A percentile compares a stretch with the other conserved stretches of the same genome.
Conservation (phyloP, 164 flowering plant species). For the Brasenia schreberi region DNA sequence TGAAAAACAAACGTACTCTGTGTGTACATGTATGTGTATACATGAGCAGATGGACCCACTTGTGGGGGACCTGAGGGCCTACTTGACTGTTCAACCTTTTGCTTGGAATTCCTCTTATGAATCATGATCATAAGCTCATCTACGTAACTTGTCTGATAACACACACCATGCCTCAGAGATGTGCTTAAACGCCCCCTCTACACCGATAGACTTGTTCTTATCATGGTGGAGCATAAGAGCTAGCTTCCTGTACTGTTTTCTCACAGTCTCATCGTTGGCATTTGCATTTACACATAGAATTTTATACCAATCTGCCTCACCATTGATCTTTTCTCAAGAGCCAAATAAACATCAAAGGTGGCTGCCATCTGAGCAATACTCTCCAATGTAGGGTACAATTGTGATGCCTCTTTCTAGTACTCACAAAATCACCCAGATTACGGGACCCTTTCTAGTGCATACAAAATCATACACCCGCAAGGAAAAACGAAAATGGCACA, state of each 20-base stretch:
- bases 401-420: constrained; percentile 4
- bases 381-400: constrained; percentile 19
- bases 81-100: too few relatives aligned
- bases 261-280: constrained; percentile 64
- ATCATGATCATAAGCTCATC: constrained; percentile 48
- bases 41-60: too few relatives aligned
- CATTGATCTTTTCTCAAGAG: too few relatives aligned
- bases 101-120: too few relatives aligned
- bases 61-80: too few relatives aligned
- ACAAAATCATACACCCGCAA: not conserved
- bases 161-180: constrained; percentile 85
- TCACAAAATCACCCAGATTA: not conserved
- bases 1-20: too few relatives aligned
- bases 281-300: constrained; percentile 27
- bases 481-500: not conserved
- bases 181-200: constrained; percentile 83
- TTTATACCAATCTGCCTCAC: too few relatives aligned
- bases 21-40: too few relatives aligned
- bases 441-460: not conserved
- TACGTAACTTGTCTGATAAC: constrained; percentile 60
- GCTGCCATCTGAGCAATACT: constrained; percentile 59
- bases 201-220: constrained; percentile 80
- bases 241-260: constrained; percentile 65
- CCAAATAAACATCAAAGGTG: constrained; percentile 7
- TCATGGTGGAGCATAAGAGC: constrained; percentile 91